Conservation (phyloP, 2,329 filamentous ascomycete genomes). For the Paecilomyces variotii region DNA sequence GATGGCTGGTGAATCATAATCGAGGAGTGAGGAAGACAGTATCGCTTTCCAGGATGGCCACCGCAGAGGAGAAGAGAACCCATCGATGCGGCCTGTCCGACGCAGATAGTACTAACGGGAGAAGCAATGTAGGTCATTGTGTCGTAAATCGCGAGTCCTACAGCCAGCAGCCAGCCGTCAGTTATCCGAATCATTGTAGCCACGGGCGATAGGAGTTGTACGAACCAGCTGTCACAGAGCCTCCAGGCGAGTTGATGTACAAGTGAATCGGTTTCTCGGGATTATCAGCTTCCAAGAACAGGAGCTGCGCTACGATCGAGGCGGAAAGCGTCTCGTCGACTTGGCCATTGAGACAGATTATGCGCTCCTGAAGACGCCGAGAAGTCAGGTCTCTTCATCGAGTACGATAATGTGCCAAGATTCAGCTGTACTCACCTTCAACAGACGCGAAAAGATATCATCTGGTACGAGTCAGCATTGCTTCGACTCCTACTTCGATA, state of each 20-base stretch:
- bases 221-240: constrained; percentile 72
- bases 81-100: constrained; percentile 94
- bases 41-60: constrained; percentile 75
- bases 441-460: constrained; percentile 73
- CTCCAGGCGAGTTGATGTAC: constrained; percentile 96
- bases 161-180: neutral
- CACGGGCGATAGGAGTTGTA: neutral
- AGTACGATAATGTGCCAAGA: constrained; percentile 24
- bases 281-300: constrained; percentile 96
- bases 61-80: constrained; percentile 81
- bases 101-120: constrained; percentile 87
- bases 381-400: constrained; percentile 34
- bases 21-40: constrained; percentile 81
- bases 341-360: constrained; percentile 84
- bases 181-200: neutral
- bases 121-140: constrained; percentile 96
- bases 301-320: constrained; percentile 88
- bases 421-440: constrained; percentile 50
- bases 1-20: constrained; percentile 97
- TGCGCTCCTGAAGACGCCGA: constrained; percentile 62
- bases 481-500: constrained; percentile 8
- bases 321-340: constrained; percentile 87
- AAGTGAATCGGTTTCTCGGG: constrained; percentile 92
- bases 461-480: constrained; percentile 39
- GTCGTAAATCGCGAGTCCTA: constrained; percentile 78